Percentiles rank a stretch among this genome's conserved stretches.
These are phyloP conservation scores for Penicillium argentinense DNA, from an alignment of 495 filamentous ascomycete species.

Conservation along the genomic window DNA sequence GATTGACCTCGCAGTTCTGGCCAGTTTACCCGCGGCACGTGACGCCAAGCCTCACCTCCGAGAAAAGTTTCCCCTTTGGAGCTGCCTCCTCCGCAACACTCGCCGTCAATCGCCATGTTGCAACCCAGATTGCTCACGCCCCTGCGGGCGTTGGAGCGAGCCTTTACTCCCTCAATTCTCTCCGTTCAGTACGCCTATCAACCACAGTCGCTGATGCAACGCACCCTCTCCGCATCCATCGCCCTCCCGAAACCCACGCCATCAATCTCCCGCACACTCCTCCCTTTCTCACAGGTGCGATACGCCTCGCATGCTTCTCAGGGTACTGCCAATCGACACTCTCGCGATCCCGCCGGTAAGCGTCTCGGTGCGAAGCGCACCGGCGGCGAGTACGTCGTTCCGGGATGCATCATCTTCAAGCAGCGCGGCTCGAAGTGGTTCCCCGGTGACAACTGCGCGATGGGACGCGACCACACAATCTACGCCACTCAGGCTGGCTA, in stretches of 20 bases:
- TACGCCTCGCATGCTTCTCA: constrained; percentile 84
- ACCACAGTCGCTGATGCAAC: constrained; percentile 36
- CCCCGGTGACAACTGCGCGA: constrained; percentile 86
- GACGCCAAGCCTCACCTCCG: constrained; percentile 32
- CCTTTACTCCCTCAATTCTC: constrained; percentile 31
- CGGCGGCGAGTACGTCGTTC: constrained; percentile 84
- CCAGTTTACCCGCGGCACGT: constrained; percentile 31
- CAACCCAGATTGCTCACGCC: constrained; percentile 45
- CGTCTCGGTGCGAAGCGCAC: constrained; percentile 92
- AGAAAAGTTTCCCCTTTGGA: constrained; percentile 40
- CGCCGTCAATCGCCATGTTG: constrained; percentile 31
- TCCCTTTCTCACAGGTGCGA: constrained; percentile 51
- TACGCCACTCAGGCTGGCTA: constrained; percentile 81
- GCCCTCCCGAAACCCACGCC: constrained; percentile 27
- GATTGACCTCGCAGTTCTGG: constrained; percentile 22
- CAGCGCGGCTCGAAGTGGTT: constrained; percentile 95
- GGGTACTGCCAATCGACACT: constrained; percentile 77
- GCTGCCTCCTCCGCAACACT: constrained; percentile 20
- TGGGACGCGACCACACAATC: constrained; percentile 98
- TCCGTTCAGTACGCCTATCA: constrained; percentile 22
- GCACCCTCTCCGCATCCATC: constrained; percentile 37
- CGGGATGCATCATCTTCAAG: constrained; percentile 96
- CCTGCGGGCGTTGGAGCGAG: constrained; percentile 41
- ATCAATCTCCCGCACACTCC: constrained; percentile 27
- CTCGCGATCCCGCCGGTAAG: constrained; percentile 86